Evolutionary conservation across 192 early-diverging fungal species (phyloP), one percentile per base, ranked within the genome.

Genomic region (Umbelopsis vinacea): DNA sequence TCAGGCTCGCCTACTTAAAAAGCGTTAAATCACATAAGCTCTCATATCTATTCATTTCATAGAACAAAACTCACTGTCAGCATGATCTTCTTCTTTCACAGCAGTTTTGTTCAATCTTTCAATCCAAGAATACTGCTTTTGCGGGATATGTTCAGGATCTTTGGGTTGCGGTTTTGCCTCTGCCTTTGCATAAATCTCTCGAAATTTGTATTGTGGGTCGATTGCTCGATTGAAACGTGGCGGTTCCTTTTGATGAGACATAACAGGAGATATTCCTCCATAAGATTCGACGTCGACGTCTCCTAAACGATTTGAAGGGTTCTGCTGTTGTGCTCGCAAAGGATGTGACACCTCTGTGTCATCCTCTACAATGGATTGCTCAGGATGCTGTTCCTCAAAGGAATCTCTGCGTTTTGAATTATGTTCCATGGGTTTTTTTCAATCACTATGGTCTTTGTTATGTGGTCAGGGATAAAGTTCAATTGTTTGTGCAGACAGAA

Each of bases 91-190:
- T 54, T 24, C 53, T 11, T 23, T 26, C 26, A 23, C 26, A 26
- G 22, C 53, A 0, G 53, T 24, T 0, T 54, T 22, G 53, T 54
- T 54, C 14, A 54, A 26, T 54, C 14, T 14, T 2, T 54, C 53
- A 54, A 54, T 54, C 53, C 53, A 54, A 54, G 53, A 54, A 54
- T 54, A 54, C 53, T 54, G 22, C 53, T 54, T 54, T 6, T 54
- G 0, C 6, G 53, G 23, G 29, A 29, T 3, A 26, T 7, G 21
- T 22, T 54, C 10, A 14, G 22, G 53, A 54, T 7, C 11, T 43
- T 43, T 43, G 11, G 53, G 6, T 17, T 29, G 1, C 0, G 33
- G 33, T 37, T 37, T 33, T 6, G 33, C 10, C 33, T 38, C 22
- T 14, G 26, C 53, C 5, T 54, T 26, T 54, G 23, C 23, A 22